Evolutionary conservation across 2,329 filamentous ascomycete genomes (phyloP).

Genomic region (Nannizziopsis arthrosporioides): DNA sequence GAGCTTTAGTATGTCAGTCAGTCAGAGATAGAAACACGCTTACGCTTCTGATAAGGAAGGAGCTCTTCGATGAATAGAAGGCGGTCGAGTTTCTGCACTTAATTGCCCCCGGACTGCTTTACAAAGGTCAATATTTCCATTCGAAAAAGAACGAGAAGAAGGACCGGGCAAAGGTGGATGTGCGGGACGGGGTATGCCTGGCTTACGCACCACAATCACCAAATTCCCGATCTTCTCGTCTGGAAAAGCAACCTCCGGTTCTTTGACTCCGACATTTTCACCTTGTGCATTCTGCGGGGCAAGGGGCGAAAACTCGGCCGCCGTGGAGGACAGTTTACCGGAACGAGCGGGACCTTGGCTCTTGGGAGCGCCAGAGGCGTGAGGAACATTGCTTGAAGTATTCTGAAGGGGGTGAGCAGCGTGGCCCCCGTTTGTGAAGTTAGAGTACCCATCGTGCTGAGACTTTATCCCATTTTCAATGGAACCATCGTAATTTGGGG

Average conservation of each 20-base stretch:
- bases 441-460: slow-evolving; percentile 21
- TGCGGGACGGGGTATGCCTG: slow-evolving; percentile 25
- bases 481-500: slow-evolving; percentile 18
- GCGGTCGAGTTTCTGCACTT: slow-evolving; percentile 29
- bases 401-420: slow-evolving; percentile 11
- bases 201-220: slow-evolving; percentile 42
- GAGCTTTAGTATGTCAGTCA: not conserved
- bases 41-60: slow-evolving; percentile 32
- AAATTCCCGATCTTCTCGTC: slow-evolving; percentile 43
- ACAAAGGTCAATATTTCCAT: slow-evolving; percentile 45
- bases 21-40: not conserved
- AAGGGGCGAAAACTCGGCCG: slow-evolving; percentile 50
- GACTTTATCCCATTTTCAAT: slow-evolving; percentile 32
- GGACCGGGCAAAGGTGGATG: slow-evolving; percentile 30
- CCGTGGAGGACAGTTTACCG: slow-evolving; percentile 49
- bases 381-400: slow-evolving; percentile 9
- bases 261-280: slow-evolving; percentile 30
- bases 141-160: slow-evolving; percentile 42
- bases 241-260: slow-evolving; percentile 35
- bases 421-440: slow-evolving; percentile 23
- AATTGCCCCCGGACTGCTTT: slow-evolving; percentile 40
- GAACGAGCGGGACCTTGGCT: slow-evolving; percentile 29
- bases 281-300: slow-evolving; percentile 21
- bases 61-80: slow-evolving; percentile 24
- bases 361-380: slow-evolving; percentile 29